These are phyloP conservation scores for Calonectria honghensis DNA, from an alignment of 2,329 filamentous ascomycete species.

Conservation along the genomic window DNA sequence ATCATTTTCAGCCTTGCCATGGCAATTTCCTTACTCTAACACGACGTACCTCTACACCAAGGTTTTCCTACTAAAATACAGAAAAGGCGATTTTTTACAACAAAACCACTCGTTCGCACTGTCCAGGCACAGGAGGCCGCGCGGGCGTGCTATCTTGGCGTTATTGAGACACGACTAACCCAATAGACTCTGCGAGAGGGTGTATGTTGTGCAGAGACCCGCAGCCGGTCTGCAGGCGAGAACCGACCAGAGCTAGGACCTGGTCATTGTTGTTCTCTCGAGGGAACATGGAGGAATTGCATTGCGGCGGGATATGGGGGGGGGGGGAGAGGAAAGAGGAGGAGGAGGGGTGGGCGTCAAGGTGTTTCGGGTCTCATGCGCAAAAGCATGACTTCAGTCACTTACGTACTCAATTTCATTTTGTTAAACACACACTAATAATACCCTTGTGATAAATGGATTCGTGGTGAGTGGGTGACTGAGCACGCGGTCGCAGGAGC, in stretches of 20 bases:
- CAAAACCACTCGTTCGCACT: not conserved
- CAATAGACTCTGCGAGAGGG: not conserved
- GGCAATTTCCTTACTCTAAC: not conserved
- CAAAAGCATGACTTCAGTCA: not conserved
- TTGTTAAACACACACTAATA: not conserved
- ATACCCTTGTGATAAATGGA: not conserved
- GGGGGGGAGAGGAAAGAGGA: no score
- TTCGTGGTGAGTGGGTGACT: not conserved
- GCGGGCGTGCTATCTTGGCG: not conserved
- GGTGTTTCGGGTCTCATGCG: not conserved
- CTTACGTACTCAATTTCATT: conserved; percentile 1
- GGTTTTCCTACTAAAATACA: no score
- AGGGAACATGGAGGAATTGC: not conserved
- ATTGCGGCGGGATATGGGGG: not conserved
- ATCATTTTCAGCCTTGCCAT: not conserved
- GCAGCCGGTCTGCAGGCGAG: not conserved
- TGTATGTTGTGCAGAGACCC: not conserved
- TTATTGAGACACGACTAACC: not conserved
- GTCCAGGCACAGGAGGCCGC: not conserved
- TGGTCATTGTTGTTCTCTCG: not conserved
- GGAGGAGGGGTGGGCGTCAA: not conserved
- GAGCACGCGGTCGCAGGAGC: not conserved
- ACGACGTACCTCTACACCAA: not conserved
- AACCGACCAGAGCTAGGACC: not conserved
- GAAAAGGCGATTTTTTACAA: not conserved